Evolutionary conservation across 2,329 filamentous ascomycete genomes (phyloP).

Genomic region (Sporothrix variecibatus): DNA sequence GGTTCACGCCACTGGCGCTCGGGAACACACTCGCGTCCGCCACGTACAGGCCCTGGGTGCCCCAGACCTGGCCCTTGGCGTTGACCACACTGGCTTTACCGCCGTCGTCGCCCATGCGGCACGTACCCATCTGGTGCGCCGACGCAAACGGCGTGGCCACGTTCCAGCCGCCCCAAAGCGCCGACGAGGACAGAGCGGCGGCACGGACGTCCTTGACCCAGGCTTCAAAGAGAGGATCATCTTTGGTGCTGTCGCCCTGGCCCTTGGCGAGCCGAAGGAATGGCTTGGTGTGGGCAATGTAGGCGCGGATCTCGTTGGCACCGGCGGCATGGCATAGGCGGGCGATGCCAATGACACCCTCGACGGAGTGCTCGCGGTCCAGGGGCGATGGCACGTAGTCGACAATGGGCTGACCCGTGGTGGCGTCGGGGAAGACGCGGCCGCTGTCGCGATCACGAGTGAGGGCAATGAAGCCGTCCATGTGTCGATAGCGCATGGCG

Average conservation of each 20-base stretch:
- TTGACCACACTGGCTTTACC: constrained; percentile 59
- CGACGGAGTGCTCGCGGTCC: constrained; percentile 70
- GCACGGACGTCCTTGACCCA: constrained; percentile 59
- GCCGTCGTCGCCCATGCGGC: constrained; percentile 64
- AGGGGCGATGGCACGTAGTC: constrained; percentile 70
- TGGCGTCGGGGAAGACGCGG: constrained; percentile 70
- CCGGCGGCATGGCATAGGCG: constrained; percentile 79
- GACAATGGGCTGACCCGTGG: constrained; percentile 64
- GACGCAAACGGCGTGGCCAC: constrained; percentile 60
- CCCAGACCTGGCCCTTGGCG: constrained; percentile 64
- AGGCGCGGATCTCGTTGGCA: constrained; percentile 75
- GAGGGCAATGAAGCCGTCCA: constrained; percentile 72
- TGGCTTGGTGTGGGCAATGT: constrained; percentile 61
- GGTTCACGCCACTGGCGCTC: constrained; percentile 76
- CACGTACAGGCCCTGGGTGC: constrained; percentile 64
- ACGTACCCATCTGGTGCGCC: constrained; percentile 83
- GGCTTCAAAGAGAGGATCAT: constrained; percentile 59
- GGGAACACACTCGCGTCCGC: constrained; percentile 77
- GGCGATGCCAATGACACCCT: constrained; percentile 69
- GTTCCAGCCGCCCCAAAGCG: constrained; percentile 43
- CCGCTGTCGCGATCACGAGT: constrained; percentile 76
- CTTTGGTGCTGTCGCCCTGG: constrained; percentile 46
- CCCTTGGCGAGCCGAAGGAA: constrained; percentile 52
- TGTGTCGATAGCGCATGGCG: constrained; percentile 66
- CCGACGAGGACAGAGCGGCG: constrained; percentile 24